These are phyloP conservation scores for Stevia rebaudiana DNA, from an alignment of 140 eudicot genomes.

Conservation along the genomic window DNA sequence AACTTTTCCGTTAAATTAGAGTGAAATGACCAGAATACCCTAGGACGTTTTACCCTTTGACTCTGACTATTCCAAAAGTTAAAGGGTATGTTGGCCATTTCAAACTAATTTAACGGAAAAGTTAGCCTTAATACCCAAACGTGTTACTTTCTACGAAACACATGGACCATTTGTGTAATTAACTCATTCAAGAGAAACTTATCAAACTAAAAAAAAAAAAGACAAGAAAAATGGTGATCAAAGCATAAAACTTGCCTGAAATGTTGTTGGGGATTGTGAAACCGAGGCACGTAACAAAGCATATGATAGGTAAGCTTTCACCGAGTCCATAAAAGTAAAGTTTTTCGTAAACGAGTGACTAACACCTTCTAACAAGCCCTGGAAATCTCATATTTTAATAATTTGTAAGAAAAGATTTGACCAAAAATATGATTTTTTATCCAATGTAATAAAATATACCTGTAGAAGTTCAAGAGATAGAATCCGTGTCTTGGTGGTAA, in stretches of 20 bases:
- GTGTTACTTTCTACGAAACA: too few species aligned
- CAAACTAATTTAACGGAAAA: too few species aligned
- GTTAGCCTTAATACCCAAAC: too few species aligned
- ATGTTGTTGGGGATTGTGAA: conserved; percentile 62
- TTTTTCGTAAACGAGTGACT: conserved; percentile 74
- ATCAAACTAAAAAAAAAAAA: background rate
- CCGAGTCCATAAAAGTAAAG: conserved; percentile 77
- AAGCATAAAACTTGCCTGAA: conserved; percentile 54
- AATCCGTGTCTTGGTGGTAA: conserved; percentile 74
- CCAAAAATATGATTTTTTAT: conserved; percentile 17
- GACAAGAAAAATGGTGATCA: background rate
- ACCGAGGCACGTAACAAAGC: conserved; percentile 77
- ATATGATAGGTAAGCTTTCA: conserved; percentile 86
- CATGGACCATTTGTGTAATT: too few species aligned
- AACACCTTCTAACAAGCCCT: conserved; percentile 86
- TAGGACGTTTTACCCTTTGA: too few species aligned
- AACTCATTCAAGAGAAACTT: background rate
- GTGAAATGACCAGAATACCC: too few species aligned
- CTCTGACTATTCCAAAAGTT: too few species aligned
- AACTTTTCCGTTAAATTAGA: too few species aligned
- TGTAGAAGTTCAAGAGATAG: conserved; percentile 90
- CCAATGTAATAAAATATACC: conserved; percentile 42
- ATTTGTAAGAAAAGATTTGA: conserved; percentile 4
- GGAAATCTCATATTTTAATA: conserved; percentile 20
- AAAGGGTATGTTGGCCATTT: too few species aligned